Conservation (phyloP, 306 rosid species). For the Pueraria montana region DNA sequence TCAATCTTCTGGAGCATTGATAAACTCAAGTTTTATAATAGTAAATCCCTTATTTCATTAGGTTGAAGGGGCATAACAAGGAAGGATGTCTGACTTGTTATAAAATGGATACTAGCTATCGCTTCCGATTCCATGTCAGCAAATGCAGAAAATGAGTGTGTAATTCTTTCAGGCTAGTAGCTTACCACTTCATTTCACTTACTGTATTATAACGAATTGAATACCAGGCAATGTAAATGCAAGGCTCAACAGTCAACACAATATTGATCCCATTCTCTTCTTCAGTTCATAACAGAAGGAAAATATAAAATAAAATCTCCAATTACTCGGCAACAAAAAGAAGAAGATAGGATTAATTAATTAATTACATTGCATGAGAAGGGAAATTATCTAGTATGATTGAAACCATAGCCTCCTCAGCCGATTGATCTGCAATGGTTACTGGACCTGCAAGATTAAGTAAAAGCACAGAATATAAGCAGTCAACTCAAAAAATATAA, state of each 20-base stretch:
- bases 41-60: neutral
- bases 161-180: neutral
- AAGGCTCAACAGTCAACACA: too few relatives aligned
- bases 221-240: neutral
- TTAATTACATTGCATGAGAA: slow-evolving; percentile 83
- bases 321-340: neutral
- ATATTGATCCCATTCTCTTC: neutral
- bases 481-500: neutral
- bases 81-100: neutral
- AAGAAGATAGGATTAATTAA: neutral
- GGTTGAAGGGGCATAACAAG: neutral
- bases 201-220: neutral
- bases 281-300: neutral
- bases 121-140: neutral
- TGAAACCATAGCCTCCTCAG: slow-evolving; percentile 92
- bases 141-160: neutral
- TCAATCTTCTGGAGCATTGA: neutral
- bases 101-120: neutral
- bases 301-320: neutral
- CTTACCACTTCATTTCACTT: neutral
- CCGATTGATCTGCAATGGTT: slow-evolving; percentile 88
- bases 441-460: slow-evolving; percentile 77
- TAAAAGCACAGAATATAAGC: neutral
- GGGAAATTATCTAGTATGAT: slow-evolving; percentile 69
- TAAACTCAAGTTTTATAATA: neutral